Evolutionary conservation across 257 asterid species (phyloP).

Genomic region (Solanum chiquidenum): DNA sequence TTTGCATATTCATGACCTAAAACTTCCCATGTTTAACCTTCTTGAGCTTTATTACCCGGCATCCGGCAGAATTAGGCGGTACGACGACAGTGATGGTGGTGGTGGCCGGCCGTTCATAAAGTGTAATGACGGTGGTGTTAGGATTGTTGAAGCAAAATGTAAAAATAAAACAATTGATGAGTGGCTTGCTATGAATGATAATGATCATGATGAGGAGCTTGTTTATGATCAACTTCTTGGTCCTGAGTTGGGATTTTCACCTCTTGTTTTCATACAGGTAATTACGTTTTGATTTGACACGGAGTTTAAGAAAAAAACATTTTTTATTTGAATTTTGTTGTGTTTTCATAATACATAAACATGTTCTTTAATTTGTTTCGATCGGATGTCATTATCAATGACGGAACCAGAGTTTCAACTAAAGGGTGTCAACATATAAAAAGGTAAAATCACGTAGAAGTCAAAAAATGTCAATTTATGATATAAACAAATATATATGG

Average conservation of each 20-base stretch:
- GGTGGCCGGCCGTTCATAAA: constrained; percentile 46
- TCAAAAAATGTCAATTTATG: background rate
- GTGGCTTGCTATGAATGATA: constrained; percentile 22
- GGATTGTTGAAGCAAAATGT: constrained; percentile 65
- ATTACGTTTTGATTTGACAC: background rate
- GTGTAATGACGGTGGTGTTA: constrained; percentile 81
- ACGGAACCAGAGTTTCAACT: background rate
- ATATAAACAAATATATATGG: too few relatives aligned
- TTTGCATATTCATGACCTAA: constrained; percentile 24
- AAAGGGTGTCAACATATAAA: too few relatives aligned
- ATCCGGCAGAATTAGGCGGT: constrained; percentile 49
- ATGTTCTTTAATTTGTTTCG: too few relatives aligned
- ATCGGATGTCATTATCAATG: too few relatives aligned
- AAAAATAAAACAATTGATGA: constrained; percentile 29
- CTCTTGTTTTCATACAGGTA: constrained; percentile 68
- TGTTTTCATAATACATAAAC: too few relatives aligned
- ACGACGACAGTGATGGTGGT: constrained; percentile 7
- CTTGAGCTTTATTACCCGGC: constrained; percentile 25
- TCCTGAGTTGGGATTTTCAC: constrained; percentile 46
- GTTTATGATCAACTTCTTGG: constrained; percentile 37
- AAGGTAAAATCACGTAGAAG: too few relatives aligned
- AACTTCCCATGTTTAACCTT: constrained; percentile 43
- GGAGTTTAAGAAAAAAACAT: rapidly evolving
- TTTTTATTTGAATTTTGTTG: too few relatives aligned
- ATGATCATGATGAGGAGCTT: constrained; percentile 14